phyloP scores from a whole-genome alignment of 2,329 filamentous ascomycete species.

The Tolypocladium album region DNA sequence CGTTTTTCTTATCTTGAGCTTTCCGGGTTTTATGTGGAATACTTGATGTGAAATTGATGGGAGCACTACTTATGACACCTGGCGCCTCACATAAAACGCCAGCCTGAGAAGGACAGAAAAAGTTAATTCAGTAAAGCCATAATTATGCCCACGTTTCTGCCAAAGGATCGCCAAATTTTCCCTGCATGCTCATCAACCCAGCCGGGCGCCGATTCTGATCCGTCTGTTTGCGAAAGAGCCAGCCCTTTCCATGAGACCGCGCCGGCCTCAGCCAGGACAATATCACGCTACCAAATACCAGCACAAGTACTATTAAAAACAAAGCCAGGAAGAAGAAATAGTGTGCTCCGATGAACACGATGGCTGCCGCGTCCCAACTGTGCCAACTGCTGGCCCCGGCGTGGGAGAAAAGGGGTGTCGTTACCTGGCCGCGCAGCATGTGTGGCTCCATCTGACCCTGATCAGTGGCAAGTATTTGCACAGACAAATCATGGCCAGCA shows the following conservation, averaged over 20 bases:
- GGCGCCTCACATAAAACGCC: background rate
- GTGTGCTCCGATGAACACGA: background rate
- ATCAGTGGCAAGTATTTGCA: background rate
- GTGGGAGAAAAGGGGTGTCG: slow-evolving; percentile 12
- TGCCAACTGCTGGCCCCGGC: slow-evolving; percentile 15
- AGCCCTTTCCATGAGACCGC: background rate
- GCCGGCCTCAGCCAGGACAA: background rate
- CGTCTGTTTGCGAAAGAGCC: background rate
- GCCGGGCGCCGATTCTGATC: background rate
- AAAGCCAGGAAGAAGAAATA: background rate
- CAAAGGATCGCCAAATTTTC: background rate
- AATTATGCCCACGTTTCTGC: background rate
- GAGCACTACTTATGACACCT: background rate
- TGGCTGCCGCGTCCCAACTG: slow-evolving; percentile 2
- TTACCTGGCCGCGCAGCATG: slow-evolving; percentile 12
- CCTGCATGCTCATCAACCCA: background rate
- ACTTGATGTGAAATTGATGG: too few relatives aligned
- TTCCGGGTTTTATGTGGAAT: too few relatives aligned
- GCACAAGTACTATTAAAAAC: background rate
- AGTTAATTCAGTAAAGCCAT: background rate
- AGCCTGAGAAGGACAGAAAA: background rate
- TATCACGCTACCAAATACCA: too few relatives aligned
- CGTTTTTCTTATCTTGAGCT: too few relatives aligned
- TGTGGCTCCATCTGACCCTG: slow-evolving; percentile 1
- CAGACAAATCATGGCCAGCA: background rate